Evolutionary conservation across 1,284 basidiomycete species (phyloP), one percentile per base, ranked within the genome.

Genomic region (Quambalaria eucalypti): DNA sequence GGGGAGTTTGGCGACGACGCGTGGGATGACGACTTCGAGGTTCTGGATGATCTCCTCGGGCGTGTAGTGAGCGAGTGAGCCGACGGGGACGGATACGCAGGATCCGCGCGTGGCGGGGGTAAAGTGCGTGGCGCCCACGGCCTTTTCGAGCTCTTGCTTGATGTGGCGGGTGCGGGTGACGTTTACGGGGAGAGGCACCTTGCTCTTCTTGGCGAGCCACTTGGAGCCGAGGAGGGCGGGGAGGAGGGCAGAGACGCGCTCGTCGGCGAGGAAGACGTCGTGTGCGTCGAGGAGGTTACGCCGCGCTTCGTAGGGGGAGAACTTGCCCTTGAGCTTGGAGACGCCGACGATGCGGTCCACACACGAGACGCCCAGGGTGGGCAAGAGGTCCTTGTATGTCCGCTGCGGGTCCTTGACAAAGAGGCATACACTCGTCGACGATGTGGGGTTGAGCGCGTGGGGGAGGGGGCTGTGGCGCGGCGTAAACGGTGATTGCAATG

Each of bases 371-470:
- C 84, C 82, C 52, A 88, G 80, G 48, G 79, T 77, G 51, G 84
- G 84, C 25, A 98, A 80, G 19, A 95, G 82, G 75, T 95, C 89
- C 78, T 97, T 97, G 82, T 95, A 97, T 74, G 90, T 82, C 53
- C 93, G 79, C 74, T 97, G 93, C 7, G 95, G 93, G 76, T 95
- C 90, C 78, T 97, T 97, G 51, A 87, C 87, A 75, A 98, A 85
- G 52, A 98, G 81, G 76, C 92, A 97, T 50, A 97, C 82, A 14
- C 85, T 78, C 3, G 84, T 84, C 9, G 82, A 83, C 53, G 85
- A 84, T 14, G 85, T 90, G 79, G 87, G 90, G 71, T 87, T 83
- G 59, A 88, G 79, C 1, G 92, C 86, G 76, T 93, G 82, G 39
- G 82, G 83, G 48, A 96, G 81, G 26, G 87, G 84, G 50, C 58